Conservation (phyloP, 2,329 filamentous ascomycete genomes). For the Xylariaceae sp. region DNA sequence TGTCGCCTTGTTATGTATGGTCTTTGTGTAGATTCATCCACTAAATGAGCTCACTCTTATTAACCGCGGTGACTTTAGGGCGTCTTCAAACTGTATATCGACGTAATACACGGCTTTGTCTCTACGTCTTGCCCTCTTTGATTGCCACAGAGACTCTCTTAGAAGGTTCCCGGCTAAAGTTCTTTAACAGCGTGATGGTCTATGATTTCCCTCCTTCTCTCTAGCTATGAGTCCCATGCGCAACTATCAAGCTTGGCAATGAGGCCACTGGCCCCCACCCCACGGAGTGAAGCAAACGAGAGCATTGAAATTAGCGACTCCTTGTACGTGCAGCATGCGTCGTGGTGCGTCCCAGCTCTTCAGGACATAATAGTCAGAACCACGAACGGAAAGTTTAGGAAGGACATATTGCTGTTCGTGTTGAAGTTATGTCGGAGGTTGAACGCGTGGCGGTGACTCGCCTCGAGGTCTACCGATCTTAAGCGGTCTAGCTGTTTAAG, state of each 20-base stretch:
- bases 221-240: not conserved
- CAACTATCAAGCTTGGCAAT: not conserved
- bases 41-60: too few species aligned
- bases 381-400: not conserved
- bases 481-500: not conserved
- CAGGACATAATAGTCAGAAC: not conserved
- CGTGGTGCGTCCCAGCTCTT: not conserved
- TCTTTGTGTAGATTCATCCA: too few species aligned
- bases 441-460: not conserved
- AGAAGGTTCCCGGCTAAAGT: not conserved
- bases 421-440: constrained; percentile 1
- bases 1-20: too few species aligned
- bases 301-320: not conserved
- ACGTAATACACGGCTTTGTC: not conserved
- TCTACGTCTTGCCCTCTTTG: not conserved
- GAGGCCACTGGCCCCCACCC: not conserved
- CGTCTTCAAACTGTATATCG: not conserved
- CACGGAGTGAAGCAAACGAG: not conserved
- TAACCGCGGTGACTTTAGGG: not conserved
- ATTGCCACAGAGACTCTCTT: not conserved
- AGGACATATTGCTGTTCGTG: not conserved
- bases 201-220: not conserved
- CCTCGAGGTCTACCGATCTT: not conserved
- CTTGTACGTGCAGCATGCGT: constrained; percentile 2
- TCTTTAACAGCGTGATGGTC: not conserved